phyloP scores from a whole-genome alignment of 768 basidiomycete genomes.

The Amanita thiersii region DNA sequence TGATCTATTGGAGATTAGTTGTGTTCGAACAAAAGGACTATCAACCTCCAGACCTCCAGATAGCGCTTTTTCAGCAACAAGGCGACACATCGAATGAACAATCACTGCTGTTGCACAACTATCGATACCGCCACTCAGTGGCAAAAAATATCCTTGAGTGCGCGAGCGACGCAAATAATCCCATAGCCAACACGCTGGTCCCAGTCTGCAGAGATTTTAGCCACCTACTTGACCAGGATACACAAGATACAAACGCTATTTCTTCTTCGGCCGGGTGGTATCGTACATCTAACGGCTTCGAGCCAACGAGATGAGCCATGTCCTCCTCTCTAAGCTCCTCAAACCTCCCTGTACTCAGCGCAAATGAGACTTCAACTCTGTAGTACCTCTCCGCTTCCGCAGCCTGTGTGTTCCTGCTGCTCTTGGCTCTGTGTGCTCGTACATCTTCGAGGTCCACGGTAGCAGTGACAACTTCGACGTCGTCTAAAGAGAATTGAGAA shows the following conservation, averaged over 20 bases:
- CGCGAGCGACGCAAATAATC: conserved; percentile 93
- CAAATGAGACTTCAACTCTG: conserved; percentile 75
- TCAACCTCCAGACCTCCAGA: conserved; percentile 49
- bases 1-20: conserved; percentile 36
- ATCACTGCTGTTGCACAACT: conserved; percentile 96
- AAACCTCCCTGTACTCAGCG: conserved; percentile 70
- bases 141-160: conserved; percentile 92
- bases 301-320: conserved; percentile 28
- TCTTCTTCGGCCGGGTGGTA: conserved; percentile 94
- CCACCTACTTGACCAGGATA: background rate
- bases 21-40: background rate
- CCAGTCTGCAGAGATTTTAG: conserved; percentile 46
- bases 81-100: conserved; percentile 92
- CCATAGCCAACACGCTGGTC: conserved; percentile 99
- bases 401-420: conserved; percentile 87
- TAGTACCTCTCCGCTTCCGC: conserved; percentile 68
- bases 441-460: conserved; percentile 98
- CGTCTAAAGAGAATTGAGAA: conserved; percentile 90
- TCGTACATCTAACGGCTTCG: conserved; percentile 37
- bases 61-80: conserved; percentile 74
- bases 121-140: conserved; percentile 94
- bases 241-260: conserved; percentile 69
- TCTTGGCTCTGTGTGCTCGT: conserved; percentile 76
- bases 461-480: conserved; percentile 94
- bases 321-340: conserved; percentile 52